Percentiles rank a stretch among this genome's conserved stretches.
phyloP scores from a whole-genome alignment of 2,329 filamentous ascomycete genomes.

The Colletotrichum tabaci region DNA sequence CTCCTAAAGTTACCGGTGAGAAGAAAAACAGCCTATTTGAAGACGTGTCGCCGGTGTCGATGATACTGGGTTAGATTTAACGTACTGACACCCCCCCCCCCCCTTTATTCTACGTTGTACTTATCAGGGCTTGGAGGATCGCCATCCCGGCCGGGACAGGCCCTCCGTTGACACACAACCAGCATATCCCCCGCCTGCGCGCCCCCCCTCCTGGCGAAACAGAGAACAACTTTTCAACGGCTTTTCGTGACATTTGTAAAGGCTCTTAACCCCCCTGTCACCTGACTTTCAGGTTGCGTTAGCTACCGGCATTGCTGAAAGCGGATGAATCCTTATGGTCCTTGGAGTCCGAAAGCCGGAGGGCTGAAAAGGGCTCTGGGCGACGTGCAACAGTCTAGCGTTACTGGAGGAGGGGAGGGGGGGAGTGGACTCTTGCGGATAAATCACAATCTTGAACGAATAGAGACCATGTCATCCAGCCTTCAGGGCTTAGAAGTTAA shows the following conservation, averaged over 20 bases:
- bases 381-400: too few species aligned
- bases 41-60: too few species aligned
- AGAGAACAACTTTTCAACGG: too few species aligned
- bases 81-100: too few species aligned
- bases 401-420: too few species aligned
- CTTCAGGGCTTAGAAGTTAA: not conserved
- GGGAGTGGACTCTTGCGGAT: too few species aligned
- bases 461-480: not conserved
- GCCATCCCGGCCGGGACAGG: not conserved
- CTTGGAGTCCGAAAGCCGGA: not conserved
- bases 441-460: too few species aligned
- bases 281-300: not conserved
- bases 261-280: not conserved
- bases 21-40: too few species aligned
- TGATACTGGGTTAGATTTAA: too few species aligned
- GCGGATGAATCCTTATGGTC: too few species aligned
- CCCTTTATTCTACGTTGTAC: not conserved
- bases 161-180: not conserved
- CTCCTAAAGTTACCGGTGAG: too few species aligned
- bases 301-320: not conserved
- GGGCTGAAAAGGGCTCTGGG: not conserved
- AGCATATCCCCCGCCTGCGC: not conserved
- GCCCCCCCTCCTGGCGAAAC: not conserved
- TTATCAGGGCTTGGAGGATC: not conserved
- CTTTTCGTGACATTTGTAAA: not conserved